Evolutionary conservation across 2,329 filamentous ascomycete genomes (phyloP).

Genomic region (Coniella vitis): DNA sequence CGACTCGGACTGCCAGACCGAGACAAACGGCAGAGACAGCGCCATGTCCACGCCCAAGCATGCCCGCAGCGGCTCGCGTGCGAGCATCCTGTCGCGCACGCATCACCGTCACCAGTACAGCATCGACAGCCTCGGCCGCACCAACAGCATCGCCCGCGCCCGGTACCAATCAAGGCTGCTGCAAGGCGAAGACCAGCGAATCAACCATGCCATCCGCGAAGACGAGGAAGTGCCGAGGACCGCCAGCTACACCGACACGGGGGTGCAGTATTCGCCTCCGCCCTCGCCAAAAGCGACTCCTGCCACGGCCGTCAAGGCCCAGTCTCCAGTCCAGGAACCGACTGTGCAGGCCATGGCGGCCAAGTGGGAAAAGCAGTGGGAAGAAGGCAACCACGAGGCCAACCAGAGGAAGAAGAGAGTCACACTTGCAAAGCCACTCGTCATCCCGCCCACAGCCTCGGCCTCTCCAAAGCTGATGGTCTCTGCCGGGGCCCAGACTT

Average conservation of each 20-base stretch:
- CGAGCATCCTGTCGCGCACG: slow-evolving; percentile 43
- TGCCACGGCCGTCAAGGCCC: slow-evolving; percentile 24
- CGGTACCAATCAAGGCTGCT: slow-evolving; percentile 39
- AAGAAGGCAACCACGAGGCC: slow-evolving; percentile 53
- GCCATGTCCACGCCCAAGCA: slow-evolving; percentile 46
- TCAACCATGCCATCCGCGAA: slow-evolving; percentile 45
- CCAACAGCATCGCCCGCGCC: slow-evolving; percentile 48
- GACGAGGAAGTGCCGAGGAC: slow-evolving; percentile 33
- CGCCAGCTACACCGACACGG: slow-evolving; percentile 62
- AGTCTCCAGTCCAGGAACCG: slow-evolving; percentile 36
- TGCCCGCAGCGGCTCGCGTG: slow-evolving; percentile 48
- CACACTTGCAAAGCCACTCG: slow-evolving; percentile 42
- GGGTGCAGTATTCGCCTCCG: slow-evolving; percentile 77
- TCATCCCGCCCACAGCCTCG: slow-evolving; percentile 35
- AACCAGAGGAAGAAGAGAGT: slow-evolving; percentile 69
- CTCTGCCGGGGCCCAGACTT: slow-evolving; percentile 57
- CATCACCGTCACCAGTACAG: slow-evolving; percentile 50
- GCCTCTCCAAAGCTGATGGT: slow-evolving; percentile 46
- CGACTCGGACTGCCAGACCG: slow-evolving; percentile 65
- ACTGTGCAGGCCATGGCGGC: slow-evolving; percentile 22
- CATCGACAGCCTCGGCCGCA: slow-evolving; percentile 49
- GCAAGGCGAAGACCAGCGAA: slow-evolving; percentile 37
- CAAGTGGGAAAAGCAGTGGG: slow-evolving; percentile 32
- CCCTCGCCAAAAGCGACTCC: slow-evolving; percentile 56
- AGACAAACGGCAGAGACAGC: slow-evolving; percentile 63